Conservation (phyloP, 1,284 basidiomycete species). For the Boletellus deceptivus region DNA sequence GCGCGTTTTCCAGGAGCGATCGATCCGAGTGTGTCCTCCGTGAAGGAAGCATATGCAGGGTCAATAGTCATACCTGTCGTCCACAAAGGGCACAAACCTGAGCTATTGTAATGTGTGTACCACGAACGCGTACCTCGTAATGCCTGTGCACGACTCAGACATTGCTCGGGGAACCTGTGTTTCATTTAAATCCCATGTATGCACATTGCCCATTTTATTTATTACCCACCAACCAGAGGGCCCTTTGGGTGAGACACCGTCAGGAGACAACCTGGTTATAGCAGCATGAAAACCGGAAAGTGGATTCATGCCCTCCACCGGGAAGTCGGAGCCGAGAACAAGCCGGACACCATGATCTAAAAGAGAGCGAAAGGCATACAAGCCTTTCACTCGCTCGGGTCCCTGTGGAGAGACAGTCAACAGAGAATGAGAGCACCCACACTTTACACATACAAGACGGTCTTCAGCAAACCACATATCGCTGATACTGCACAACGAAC, state of each 20-base stretch:
- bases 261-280: conserved; percentile 69
- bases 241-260: conserved; percentile 81
- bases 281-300: conserved; percentile 83
- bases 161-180: conserved; percentile 76
- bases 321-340: conserved; percentile 85
- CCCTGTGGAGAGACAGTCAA: conserved; percentile 47
- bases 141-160: conserved; percentile 71
- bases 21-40: conserved; percentile 68
- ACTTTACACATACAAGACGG: conserved; percentile 55
- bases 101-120: neutral
- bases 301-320: conserved; percentile 81
- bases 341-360: conserved; percentile 61
- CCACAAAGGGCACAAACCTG: neutral
- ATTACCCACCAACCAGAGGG: conserved; percentile 69
- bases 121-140: conserved; percentile 53
- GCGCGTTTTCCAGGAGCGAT: conserved; percentile 77
- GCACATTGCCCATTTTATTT: neutral
- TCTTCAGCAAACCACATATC: conserved; percentile 91
- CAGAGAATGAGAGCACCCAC: neutral
- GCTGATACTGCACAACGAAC: conserved; percentile 49
- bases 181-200: too few species aligned
- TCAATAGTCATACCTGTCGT: conserved; percentile 67
- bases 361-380: conserved; percentile 84
- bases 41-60: conserved; percentile 85
- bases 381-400: conserved; percentile 75